Conservation (phyloP, 2,329 filamentous ascomycete species). For the Penicillium sp. region DNA sequence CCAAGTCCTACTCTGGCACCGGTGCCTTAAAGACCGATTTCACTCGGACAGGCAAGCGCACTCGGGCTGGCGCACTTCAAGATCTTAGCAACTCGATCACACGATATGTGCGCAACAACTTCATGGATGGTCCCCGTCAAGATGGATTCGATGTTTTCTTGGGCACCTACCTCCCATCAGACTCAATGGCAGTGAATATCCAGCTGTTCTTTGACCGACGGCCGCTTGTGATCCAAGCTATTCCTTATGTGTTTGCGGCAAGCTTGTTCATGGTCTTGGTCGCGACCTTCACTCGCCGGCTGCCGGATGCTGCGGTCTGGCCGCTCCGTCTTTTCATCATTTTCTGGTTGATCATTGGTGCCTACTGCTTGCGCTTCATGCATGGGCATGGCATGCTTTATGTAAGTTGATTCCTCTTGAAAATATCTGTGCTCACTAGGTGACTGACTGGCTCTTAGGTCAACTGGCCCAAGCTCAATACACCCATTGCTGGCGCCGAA, state of each 20-base stretch:
- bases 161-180: conserved; percentile 76
- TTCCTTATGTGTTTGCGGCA: conserved; percentile 86
- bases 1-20: conserved; percentile 88
- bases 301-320: conserved; percentile 73
- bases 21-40: conserved; percentile 98
- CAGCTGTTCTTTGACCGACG: conserved; percentile 80
- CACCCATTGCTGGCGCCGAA: conserved; percentile 79
- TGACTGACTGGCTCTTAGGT: conserved; percentile 57
- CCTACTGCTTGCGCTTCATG: conserved; percentile 75
- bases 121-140: conserved; percentile 87
- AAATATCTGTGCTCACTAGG: background rate
- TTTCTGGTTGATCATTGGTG: conserved; percentile 70
- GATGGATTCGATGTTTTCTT: conserved; percentile 95
- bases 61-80: conserved; percentile 77
- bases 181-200: conserved; percentile 67
- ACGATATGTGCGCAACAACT: conserved; percentile 91
- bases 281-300: conserved; percentile 67
- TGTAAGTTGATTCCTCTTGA: conserved; percentile 60
- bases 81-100: conserved; percentile 87
- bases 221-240: conserved; percentile 84
- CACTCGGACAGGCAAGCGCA: conserved; percentile 87
- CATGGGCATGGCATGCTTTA: conserved; percentile 85
- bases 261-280: conserved; percentile 81
- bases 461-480: conserved; percentile 97
- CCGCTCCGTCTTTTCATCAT: conserved; percentile 79